Base-by-base conservation (phyloP, 371 early-diverging fungal genomes). In the Chytridium lagenaria region DNA sequence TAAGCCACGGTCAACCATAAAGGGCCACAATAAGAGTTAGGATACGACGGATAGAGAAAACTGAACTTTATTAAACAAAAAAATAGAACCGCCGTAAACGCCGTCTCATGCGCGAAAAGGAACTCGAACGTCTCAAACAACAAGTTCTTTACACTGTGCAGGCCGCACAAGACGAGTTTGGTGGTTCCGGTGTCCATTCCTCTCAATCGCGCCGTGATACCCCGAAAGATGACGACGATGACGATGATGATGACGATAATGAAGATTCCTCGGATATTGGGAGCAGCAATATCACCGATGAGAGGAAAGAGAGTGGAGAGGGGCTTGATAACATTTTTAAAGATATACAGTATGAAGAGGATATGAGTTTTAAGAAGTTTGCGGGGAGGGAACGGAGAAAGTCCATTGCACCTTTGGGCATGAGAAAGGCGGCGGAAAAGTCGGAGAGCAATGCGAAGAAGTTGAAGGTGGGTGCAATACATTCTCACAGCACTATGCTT, bases 81-180 rank as follows among this genome's bases (percentile, higher is more conserved):
- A n/a, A n/a, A n/a, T 49, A 49, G 66, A 66, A 66, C 23, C 39
- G 37, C 10, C 10, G 33, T 15, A 66, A 40, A 33, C 36, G 37
- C 10, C 36, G 26, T 12, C 26, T 40, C 12, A 2, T 66, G 38
- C 19, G 37, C 26, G 66, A 66, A 66, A 37, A 40, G 16, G 49
- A 66, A 49, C 36, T 40, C 15, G 66, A 40, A 37, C 5, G 66
- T 22, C n/a, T 66, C 16, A 61, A 61, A 34, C 61, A 61, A 34
- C 61, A 61, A 61, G 26, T 61, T 36, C 61, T 61, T 36, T 61
- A 61, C 61, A 61, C 61, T 7, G 61, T 61, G 5, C 61, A 61
- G 34, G 37, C 10, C 12, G 34, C 30, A 15, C 7, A 10, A 7
- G 61, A 61, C 34, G 61, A 36, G 23, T 61, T 33, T 26, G 36